A percentile compares a stretch with the other conserved stretches of the same genome.
phyloP scores from a whole-genome alignment of 164 flowering plant genomes.

The Vitis cinerea region DNA sequence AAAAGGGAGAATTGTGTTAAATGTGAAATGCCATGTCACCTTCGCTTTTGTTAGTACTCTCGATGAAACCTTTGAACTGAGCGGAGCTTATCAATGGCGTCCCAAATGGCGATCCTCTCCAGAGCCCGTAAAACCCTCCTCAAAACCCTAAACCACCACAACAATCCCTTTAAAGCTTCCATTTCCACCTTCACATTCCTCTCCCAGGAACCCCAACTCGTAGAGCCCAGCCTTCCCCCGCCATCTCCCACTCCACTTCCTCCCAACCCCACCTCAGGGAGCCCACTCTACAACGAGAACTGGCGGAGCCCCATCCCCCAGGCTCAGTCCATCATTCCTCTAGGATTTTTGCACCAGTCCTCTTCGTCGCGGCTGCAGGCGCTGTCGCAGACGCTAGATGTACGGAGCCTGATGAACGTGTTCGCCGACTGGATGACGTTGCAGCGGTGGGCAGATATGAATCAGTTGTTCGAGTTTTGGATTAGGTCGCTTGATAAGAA shows the following conservation, averaged over 20 bases:
- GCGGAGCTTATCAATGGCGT: conserved; percentile 36
- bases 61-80: conserved; percentile 8
- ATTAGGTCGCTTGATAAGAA: conserved; percentile 54
- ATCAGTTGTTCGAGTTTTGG: conserved; percentile 80
- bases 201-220: conserved; percentile 68
- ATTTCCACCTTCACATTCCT: conserved; percentile 62
- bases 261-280: conserved; percentile 78
- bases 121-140: conserved; percentile 22
- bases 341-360: conserved; percentile 28
- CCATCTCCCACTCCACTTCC: conserved; percentile 56
- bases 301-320: conserved; percentile 55
- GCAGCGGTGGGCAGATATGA: conserved; percentile 70
- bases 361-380: conserved; percentile 29
- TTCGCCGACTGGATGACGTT: conserved; percentile 81
- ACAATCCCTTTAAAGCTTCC: conserved; percentile 21
- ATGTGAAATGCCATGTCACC: background rate
- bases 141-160: conserved; percentile 27
- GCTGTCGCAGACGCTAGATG: conserved; percentile 47
- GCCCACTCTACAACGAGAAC: conserved; percentile 70
- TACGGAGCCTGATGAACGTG: conserved; percentile 38
- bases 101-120: conserved; percentile 39
- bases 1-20: too few relatives aligned
- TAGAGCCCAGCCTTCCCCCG: conserved; percentile 27
- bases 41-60: background rate
- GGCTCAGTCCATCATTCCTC: conserved; percentile 39